Base-by-base conservation (phyloP, 2,329 filamentous ascomycete genomes). In the Sporothrix pseudoabietina region DNA sequence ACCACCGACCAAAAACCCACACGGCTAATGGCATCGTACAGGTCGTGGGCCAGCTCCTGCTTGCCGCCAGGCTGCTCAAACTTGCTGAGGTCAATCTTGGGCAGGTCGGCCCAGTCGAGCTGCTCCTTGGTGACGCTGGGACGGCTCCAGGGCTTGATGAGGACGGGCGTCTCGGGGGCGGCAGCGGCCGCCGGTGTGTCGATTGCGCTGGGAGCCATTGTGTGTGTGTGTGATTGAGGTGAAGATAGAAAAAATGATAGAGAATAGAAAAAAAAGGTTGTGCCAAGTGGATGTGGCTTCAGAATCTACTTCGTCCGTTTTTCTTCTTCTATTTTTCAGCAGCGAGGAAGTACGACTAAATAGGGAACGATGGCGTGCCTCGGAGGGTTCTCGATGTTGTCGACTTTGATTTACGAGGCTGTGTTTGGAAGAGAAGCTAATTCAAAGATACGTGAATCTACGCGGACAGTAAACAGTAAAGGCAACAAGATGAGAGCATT, bases 21-120 rank as follows among this genome's bases (percentile, higher is more conserved):
- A 26, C 69, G 75, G 39, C 77, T 77, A 7, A 86, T 82, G 12
- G 86, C 87, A 74, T 87, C 84, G 32, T 85, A 82, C 4, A 88
- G 81, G 73, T 87, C 83, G 59, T 82, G 82, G 2, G 85, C 85
- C 3, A 88, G 79, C 69, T 81, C 79, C 76, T 86, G 81, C 76
- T 87, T 87, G 16, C 86, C 86, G 1, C 84, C 85, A 0, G 85
- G 84, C 55, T 83, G 78, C 55, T 85, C 83, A 74, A 85, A 88
- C n/a, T 81, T 81, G 22, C 82, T 81, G 0, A 88, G 80, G 72
- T 88, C 86, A 30, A 89, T 84, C 12, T 85, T 74, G 61, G 73
- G 71, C 66, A 74, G 71, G 6, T 74, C 73, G 4, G 86, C 84
- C 84, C 85, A 88, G 41, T 80, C 79, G 35, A 81, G 78, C 14